Evolutionary conservation across 148 eudicot species (phyloP), one percentile per base, ranked within the genome.

Genomic region (Oxyria digyna): DNA sequence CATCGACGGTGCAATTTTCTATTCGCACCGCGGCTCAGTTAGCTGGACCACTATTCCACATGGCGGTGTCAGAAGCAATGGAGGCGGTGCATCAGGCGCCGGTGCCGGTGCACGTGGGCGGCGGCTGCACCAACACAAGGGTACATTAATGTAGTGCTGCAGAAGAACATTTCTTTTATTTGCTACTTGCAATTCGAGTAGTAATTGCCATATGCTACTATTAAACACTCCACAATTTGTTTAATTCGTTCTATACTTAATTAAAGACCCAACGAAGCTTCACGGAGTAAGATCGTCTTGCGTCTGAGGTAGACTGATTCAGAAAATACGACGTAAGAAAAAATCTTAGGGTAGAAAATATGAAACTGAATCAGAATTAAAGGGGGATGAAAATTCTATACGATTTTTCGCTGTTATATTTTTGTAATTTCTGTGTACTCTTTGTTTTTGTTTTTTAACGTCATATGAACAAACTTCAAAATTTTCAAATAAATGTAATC

Each of bases 101-200:
- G 62, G 62, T 21, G 62, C 0, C 62, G 62, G 31, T 24, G 62
- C 62, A 54, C 62, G 62, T 54, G 62, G 62, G 62, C 62, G 62
- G 62, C 62, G 9, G 62, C 31, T 0, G 23, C 62, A 23, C 62
- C 32, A 54, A 24, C 62, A 54, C 62, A 54, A 54, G 62, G 62
- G 14, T 54, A 23, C 62, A 54, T 54, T 54, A 54, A 54, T 54
- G 62, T 54, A 21, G n/a, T n/a, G n/a, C 62, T 24, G 62, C 62
- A 23, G 31, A 15, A 24, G 15, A 54, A 29, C 9, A 9, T 10
- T 52, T 52, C 62, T 52, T 52, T 23, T 52, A 21, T 52, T 21
- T 52, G 27, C 62, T 52, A 52, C 31, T 52, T 52, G 57, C 57
- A 49, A 49, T 20, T 49, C 27, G n/a, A 8, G 26, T 11, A 49